Conservation (phyloP, 164 flowering plant species). For the Vitis vinifera region DNA sequence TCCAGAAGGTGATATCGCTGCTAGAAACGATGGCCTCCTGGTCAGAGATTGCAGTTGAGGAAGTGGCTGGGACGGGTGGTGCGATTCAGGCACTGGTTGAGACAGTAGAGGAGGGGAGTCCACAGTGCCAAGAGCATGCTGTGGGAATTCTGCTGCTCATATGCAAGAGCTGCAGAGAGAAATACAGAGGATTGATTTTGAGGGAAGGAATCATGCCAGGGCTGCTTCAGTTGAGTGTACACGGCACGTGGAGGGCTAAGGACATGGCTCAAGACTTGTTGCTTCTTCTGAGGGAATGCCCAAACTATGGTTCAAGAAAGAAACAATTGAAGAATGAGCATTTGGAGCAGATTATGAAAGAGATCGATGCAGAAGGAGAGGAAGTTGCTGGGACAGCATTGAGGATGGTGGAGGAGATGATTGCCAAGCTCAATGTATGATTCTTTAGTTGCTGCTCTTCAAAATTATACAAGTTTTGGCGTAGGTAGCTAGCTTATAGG, state of each 20-base stretch:
- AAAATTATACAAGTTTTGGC: not conserved
- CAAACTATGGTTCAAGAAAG: slow-evolving; percentile 14
- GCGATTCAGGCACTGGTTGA: slow-evolving; percentile 51
- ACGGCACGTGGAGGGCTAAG: slow-evolving; percentile 53
- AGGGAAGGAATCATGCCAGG: slow-evolving; percentile 66
- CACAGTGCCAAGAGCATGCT: slow-evolving; percentile 56
- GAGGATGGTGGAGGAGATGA: slow-evolving; percentile 58
- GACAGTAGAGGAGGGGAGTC: slow-evolving; percentile 58
- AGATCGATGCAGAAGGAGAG: slow-evolving; percentile 46
- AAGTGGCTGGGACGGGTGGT: slow-evolving; percentile 24
- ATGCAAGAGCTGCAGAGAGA: slow-evolving; percentile 48
- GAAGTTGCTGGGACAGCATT: slow-evolving; percentile 25
- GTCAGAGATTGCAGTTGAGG: slow-evolving; percentile 32
- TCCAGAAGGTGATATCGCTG: slow-evolving; percentile 44
- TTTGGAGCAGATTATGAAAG: slow-evolving; percentile 45
- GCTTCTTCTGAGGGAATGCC: slow-evolving; percentile 43
- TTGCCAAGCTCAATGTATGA: slow-evolving; percentile 38
- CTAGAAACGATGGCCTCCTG: slow-evolving; percentile 38
- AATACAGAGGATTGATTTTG: slow-evolving; percentile 48
- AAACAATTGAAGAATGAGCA: slow-evolving; percentile 21
- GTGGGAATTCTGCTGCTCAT: slow-evolving; percentile 40
- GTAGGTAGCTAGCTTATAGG: not conserved
- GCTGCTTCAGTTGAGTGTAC: slow-evolving; percentile 56
- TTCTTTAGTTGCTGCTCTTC: not conserved
- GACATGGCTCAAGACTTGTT: slow-evolving; percentile 38